Conservation (phyloP, 2,329 filamentous ascomycete species). For the Fusarium nematophilum region DNA sequence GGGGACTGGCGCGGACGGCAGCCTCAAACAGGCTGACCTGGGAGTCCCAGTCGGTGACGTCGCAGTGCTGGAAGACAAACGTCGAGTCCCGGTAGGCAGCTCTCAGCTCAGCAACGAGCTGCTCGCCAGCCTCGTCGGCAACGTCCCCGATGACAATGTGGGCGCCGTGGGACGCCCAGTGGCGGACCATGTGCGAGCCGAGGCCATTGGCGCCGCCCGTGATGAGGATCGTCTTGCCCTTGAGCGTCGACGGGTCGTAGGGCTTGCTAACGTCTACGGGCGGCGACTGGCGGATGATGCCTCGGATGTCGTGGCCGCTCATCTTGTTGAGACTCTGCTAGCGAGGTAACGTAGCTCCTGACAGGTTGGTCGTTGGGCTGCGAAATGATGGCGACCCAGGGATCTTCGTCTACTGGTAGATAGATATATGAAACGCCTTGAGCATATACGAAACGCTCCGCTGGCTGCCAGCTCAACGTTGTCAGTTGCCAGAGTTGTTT, state of each 20-base stretch:
- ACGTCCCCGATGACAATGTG: conserved; percentile 74
- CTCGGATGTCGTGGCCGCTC: conserved; percentile 35
- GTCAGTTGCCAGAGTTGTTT: conserved; percentile 6
- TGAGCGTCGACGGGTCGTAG: conserved; percentile 58
- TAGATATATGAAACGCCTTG: neutral
- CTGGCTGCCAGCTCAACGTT: conserved; percentile 18
- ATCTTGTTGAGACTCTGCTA: no score
- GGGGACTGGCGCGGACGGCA: conserved; percentile 64
- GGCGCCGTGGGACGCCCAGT: conserved; percentile 67
- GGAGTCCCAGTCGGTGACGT: conserved; percentile 73
- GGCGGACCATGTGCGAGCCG: conserved; percentile 64
- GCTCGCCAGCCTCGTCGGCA: conserved; percentile 63
- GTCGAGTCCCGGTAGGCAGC: conserved; percentile 51
- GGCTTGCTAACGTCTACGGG: conserved; percentile 59
- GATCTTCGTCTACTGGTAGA: conserved; percentile 8
- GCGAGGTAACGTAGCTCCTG: no score
- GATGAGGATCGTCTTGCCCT: conserved; percentile 69
- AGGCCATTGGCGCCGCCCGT: conserved; percentile 73
- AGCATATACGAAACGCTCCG: conserved; percentile 2
- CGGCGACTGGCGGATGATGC: conserved; percentile 49
- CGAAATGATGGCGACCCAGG: neutral
- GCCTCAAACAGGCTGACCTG: conserved; percentile 73
- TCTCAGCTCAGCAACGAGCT: conserved; percentile 65
- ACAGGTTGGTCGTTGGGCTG: no score
- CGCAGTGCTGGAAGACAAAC: conserved; percentile 69